Evolutionary conservation across 2,329 filamentous ascomycete genomes (phyloP).

Genomic region (Trichoderma lentiforme): DNA sequence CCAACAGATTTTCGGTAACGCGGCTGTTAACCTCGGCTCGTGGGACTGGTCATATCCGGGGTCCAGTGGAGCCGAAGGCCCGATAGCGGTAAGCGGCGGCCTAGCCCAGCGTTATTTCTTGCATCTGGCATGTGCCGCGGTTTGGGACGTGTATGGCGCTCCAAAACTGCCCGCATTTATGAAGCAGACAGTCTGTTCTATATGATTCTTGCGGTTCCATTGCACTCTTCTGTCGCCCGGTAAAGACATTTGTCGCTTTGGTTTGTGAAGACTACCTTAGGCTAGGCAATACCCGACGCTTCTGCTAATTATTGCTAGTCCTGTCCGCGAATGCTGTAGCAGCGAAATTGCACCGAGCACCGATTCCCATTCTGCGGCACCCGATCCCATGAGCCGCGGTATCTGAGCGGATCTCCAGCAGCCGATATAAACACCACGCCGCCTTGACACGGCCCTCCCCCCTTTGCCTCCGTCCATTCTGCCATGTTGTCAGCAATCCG

Average conservation of each 20-base stretch:
- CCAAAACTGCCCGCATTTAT: not conserved
- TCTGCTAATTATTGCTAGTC: not conserved
- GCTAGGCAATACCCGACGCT: not conserved
- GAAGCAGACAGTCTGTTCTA: not conserved
- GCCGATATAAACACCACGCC: slow-evolving; percentile 10
- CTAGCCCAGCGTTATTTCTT: slow-evolving; percentile 8
- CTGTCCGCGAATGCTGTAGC: not conserved
- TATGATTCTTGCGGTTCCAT: slow-evolving; percentile 8
- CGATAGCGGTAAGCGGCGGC: slow-evolving; percentile 9
- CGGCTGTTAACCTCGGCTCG: slow-evolving; percentile 14
- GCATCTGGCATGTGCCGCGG: slow-evolving; percentile 10
- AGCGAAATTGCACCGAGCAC: not conserved
- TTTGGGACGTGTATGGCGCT: not conserved
- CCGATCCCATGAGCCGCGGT: slow-evolving; percentile 11
- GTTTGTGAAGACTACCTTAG: not conserved
- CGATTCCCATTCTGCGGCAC: not conserved
- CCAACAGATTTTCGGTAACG: not conserved
- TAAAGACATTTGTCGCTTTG: not conserved
- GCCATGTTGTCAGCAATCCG: slow-evolving; percentile 37
- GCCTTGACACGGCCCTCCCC: not conserved
- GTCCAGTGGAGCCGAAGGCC: slow-evolving; percentile 1
- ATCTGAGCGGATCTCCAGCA: slow-evolving; percentile 12
- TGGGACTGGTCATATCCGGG: slow-evolving; percentile 1
- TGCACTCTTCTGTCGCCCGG: not conserved
- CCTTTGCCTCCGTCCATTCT: slow-evolving; percentile 13